These are phyloP conservation scores for Dothideomycetes sp. DNA, from an alignment of 2,329 filamentous ascomycete genomes.

Conservation along the genomic window DNA sequence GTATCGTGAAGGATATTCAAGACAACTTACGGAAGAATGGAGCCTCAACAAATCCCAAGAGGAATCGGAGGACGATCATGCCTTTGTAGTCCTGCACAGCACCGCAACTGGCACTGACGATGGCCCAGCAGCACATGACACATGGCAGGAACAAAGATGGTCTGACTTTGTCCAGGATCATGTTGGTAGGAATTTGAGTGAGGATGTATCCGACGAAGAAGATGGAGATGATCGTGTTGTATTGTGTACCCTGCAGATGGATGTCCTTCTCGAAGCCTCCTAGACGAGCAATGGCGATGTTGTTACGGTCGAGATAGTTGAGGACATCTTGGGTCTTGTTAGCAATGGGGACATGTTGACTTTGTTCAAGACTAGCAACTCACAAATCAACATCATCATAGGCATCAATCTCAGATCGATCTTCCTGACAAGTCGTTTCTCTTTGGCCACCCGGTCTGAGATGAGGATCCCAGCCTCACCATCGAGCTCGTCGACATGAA, in stretches of 20 bases:
- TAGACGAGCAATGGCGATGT: slow-evolving; percentile 58
- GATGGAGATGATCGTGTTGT: slow-evolving; percentile 47
- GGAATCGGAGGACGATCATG: slow-evolving; percentile 30
- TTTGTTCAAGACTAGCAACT: slow-evolving; percentile 76
- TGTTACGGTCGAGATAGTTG: slow-evolving; percentile 53
- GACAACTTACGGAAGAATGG: slow-evolving; percentile 28
- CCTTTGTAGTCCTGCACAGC: slow-evolving; percentile 27
- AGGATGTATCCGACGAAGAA: slow-evolving; percentile 52
- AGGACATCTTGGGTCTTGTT: slow-evolving; percentile 41
- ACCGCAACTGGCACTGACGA: slow-evolving; percentile 30
- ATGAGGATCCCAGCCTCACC: too few species aligned
- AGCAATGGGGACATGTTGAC: background rate
- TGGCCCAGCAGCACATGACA: slow-evolving; percentile 29
- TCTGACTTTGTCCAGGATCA: slow-evolving; percentile 28
- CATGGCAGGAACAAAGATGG: slow-evolving; percentile 25
- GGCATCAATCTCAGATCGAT: slow-evolving; percentile 60
- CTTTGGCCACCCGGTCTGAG: slow-evolving; percentile 21
- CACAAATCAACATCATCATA: slow-evolving; percentile 63
- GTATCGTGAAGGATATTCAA: too few species aligned
- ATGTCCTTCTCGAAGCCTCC: slow-evolving; percentile 47
- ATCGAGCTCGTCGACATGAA: too few species aligned
- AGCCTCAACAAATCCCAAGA: slow-evolving; percentile 37
- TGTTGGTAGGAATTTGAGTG: slow-evolving; percentile 42
- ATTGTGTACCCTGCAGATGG: slow-evolving; percentile 47
- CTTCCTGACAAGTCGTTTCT: slow-evolving; percentile 56